These are phyloP conservation scores for Hura crepitans DNA, from an alignment of 441 rosid genomes.

Conservation along the genomic window DNA sequence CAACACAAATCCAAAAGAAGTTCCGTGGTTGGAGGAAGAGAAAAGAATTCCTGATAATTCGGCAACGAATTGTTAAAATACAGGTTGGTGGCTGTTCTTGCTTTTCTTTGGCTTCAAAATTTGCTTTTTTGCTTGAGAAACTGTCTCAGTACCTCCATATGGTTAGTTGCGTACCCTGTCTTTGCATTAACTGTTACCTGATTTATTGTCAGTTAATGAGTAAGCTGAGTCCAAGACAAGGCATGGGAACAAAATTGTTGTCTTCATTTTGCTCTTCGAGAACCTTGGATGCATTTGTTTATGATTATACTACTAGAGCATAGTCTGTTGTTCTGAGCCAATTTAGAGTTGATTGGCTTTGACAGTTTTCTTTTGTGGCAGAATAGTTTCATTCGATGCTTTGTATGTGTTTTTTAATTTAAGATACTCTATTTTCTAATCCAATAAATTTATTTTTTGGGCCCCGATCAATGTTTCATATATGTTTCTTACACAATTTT, in stretches of 20 bases:
- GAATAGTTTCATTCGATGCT: not conserved
- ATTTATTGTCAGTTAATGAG: not conserved
- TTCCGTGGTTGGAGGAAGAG: constrained; percentile 88
- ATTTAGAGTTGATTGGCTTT: not conserved
- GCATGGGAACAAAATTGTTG: not conserved
- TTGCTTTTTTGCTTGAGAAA: not conserved
- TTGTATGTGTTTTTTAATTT: too few relatives aligned
- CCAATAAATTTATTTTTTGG: not conserved
- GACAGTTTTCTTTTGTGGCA: not conserved
- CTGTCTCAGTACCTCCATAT: not conserved
- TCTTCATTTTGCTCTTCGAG: not conserved
- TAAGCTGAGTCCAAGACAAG: not conserved
- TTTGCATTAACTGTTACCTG: not conserved
- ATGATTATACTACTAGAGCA: not conserved
- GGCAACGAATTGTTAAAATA: constrained; percentile 77
- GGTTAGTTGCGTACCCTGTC: not conserved
- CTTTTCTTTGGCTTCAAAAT: not conserved
- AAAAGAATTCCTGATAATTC: constrained; percentile 69
- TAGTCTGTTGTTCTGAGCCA: not conserved
- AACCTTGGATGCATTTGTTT: not conserved
- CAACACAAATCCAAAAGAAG: constrained; percentile 77
- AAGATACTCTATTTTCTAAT: not conserved
- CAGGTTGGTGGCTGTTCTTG: constrained; percentile 47
- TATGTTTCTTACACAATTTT: not conserved
- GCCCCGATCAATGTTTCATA: not conserved